phyloP scores from a whole-genome alignment of 1,139 yeast species.

The Yamadazyma epiphylla region DNA sequence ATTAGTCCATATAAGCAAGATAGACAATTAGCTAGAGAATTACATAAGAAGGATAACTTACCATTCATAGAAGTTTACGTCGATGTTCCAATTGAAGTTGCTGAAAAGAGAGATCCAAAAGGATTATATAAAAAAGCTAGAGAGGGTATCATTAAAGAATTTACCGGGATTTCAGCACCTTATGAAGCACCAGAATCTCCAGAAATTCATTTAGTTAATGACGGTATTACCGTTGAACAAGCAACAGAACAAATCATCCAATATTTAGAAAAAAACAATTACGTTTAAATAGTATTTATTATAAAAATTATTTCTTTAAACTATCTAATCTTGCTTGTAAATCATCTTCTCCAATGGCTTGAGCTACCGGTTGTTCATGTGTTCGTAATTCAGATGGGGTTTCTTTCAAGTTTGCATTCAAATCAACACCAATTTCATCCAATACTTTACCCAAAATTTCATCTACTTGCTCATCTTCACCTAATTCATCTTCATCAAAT shows the following conservation, averaged over 20 bases:
- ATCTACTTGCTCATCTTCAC: slow-evolving; percentile 84
- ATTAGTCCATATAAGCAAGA: slow-evolving; percentile 87
- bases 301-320: slow-evolving; percentile 51
- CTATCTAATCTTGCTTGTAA: slow-evolving; percentile 86
- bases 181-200: slow-evolving; percentile 88
- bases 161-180: slow-evolving; percentile 94
- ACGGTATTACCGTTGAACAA: slow-evolving; percentile 67
- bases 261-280: slow-evolving; percentile 58
- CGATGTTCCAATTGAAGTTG: slow-evolving; percentile 89
- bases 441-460: slow-evolving; percentile 87
- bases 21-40: slow-evolving; percentile 78
- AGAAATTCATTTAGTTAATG: slow-evolving; percentile 75
- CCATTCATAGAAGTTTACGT: slow-evolving; percentile 89
- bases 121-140: slow-evolving; percentile 95
- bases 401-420: slow-evolving; percentile 64
- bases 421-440: slow-evolving; percentile 93
- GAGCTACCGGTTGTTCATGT: slow-evolving; percentile 33
- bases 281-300: slow-evolving; percentile 22
- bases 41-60: slow-evolving; percentile 70
- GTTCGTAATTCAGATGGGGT: slow-evolving; percentile 44
- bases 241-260: slow-evolving; percentile 70
- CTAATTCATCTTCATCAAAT: slow-evolving; percentile 63
- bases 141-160: slow-evolving; percentile 89
- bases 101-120: slow-evolving; percentile 95
- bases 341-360: slow-evolving; percentile 67